Percentiles rank a stretch among this genome's conserved stretches.
Conservation (phyloP, 257 asterid species). For the Handroanthus guayacan region DNA sequence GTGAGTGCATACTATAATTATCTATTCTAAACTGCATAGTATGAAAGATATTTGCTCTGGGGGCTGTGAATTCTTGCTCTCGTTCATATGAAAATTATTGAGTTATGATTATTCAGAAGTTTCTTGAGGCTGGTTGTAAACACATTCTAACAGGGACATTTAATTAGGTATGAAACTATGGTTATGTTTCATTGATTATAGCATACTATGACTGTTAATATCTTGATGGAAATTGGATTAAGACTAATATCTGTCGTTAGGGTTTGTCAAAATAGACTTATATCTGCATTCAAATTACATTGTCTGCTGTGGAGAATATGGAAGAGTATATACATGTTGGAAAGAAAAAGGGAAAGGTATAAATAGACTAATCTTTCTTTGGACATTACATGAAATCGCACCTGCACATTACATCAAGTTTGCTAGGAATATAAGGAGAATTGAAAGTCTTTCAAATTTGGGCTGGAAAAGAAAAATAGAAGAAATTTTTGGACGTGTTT, state of each 20-base stretch:
- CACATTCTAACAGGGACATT: background rate
- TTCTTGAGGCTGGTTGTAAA: background rate
- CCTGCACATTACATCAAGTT: background rate
- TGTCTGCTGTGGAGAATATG: background rate
- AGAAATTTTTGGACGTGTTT: background rate
- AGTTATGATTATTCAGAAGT: background rate
- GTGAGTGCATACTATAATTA: background rate
- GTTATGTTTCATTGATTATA: background rate
- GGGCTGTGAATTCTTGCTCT: constrained; percentile 15
- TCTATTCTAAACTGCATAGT: background rate
- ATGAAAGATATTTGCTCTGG: constrained; percentile 6
- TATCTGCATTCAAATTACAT: background rate
- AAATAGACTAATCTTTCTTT: background rate
- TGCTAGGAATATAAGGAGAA: background rate
- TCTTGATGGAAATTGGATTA: background rate
- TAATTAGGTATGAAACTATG: constrained; percentile 1
- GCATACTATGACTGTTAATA: constrained; percentile 1
- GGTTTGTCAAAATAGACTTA: background rate
- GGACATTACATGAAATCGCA: background rate
- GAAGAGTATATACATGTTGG: background rate
- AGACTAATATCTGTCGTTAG: background rate
- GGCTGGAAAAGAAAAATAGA: constrained; percentile 3
- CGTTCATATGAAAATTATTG: background rate
- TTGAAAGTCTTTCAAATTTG: no score
- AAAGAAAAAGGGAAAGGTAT: background rate